A percentile compares a stretch with the other conserved stretches of the same genome.
Conservation (phyloP, 495 filamentous ascomycete genomes). For the Sabuloglossum arenarium region DNA sequence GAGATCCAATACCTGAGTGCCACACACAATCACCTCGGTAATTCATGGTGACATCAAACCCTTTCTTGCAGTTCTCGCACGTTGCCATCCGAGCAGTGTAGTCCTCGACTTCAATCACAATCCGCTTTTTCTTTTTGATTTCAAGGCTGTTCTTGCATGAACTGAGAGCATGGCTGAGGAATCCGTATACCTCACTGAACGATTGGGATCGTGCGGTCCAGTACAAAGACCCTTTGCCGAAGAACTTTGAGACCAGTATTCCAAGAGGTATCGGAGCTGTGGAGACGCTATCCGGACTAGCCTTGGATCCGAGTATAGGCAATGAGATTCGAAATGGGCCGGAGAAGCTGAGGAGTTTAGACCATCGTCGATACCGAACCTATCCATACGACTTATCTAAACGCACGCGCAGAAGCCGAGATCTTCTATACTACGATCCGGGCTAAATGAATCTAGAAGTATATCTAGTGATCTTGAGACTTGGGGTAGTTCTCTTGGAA, state of each 20-base stretch:
- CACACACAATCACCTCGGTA: neutral
- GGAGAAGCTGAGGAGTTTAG: neutral
- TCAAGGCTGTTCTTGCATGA: constrained; percentile 62
- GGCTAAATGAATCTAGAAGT: too few species aligned
- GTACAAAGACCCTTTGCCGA: constrained; percentile 25
- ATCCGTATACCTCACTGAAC: constrained; percentile 44
- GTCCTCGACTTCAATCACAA: neutral
- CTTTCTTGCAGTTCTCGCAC: neutral
- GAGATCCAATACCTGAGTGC: neutral
- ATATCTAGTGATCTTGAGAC: too few species aligned
- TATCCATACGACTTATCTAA: too few species aligned
- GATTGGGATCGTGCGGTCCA: constrained; percentile 73
- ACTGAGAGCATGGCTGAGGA: constrained; percentile 58
- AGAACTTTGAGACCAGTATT: neutral
- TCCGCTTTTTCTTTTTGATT: too few species aligned
- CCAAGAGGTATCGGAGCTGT: neutral
- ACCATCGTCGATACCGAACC: too few species aligned
- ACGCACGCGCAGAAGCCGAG: too few species aligned
- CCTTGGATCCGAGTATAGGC: neutral
- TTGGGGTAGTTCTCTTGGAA: too few species aligned
- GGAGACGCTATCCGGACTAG: neutral
- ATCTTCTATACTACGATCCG: too few species aligned
- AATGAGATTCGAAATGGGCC: neutral
- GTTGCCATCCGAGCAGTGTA: neutral
- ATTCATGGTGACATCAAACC: neutral